phyloP scores from a whole-genome alignment of 495 filamentous ascomycete genomes.

The Chaetomium fimeti region DNA sequence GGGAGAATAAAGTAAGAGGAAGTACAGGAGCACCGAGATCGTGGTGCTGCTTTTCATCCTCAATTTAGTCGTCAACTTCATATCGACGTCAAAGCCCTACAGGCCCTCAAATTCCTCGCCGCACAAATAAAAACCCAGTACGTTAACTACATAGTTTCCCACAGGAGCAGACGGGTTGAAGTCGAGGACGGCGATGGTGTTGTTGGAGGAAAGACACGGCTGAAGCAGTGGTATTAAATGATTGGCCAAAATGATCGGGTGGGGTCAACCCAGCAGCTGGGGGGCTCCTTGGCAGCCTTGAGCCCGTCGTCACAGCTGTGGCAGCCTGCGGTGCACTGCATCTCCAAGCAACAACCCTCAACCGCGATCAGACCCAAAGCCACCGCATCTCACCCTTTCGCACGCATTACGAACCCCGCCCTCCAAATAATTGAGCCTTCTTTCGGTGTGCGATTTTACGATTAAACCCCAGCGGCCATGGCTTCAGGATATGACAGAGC shows the following conservation, averaged over 20 bases:
- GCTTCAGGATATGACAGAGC: conserved; percentile 92
- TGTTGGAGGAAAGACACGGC: not conserved
- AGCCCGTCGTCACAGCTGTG: conserved; percentile 31
- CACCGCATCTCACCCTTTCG: not conserved
- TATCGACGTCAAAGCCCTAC: no score
- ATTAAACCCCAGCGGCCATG: conserved; percentile 47
- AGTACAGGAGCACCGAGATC: no score
- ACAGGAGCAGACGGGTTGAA: not conserved
- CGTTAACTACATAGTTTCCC: no score
- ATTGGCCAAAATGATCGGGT: not conserved
- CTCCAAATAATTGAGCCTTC: not conserved
- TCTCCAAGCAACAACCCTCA: conserved; percentile 17
- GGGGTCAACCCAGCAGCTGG: not conserved
- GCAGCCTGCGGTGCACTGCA: conserved; percentile 22
- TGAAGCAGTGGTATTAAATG: not conserved
- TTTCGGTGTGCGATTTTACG: not conserved
- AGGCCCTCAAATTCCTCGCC: no score
- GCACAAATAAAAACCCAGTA: no score
- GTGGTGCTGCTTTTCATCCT: no score
- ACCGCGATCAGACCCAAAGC: conserved; percentile 10
- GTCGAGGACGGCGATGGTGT: not conserved
- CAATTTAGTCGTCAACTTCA: no score
- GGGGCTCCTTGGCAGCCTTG: conserved; percentile 23
- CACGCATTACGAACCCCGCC: not conserved
- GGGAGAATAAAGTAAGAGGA: no score